These are phyloP conservation scores for Pichia sp. DNA, from an alignment of 1,139 yeast species.

Conservation along the genomic window DNA sequence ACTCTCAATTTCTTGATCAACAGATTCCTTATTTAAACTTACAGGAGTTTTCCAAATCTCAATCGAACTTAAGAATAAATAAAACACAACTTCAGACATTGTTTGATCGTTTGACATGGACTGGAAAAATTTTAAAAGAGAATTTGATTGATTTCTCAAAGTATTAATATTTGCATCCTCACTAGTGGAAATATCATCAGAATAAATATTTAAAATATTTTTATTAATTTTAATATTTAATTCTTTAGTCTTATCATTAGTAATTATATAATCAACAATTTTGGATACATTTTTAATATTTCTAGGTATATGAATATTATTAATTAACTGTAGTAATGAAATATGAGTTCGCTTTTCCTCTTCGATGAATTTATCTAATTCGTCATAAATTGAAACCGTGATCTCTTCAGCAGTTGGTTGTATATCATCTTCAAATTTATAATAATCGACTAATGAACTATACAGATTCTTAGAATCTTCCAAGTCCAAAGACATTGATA, in stretches of 20 bases:
- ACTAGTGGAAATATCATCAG: not conserved
- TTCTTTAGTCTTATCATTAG: slow-evolving; percentile 28
- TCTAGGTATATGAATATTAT: slow-evolving; percentile 8
- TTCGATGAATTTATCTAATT: slow-evolving; percentile 3
- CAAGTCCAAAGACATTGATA: too few relatives aligned
- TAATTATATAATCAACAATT: slow-evolving; percentile 36
- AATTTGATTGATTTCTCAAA: not conserved
- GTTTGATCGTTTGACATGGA: not conserved
- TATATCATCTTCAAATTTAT: not conserved
- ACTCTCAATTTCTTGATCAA: slow-evolving; percentile 1
- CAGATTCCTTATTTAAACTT: not conserved
- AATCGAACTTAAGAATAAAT: slow-evolving; percentile 10
- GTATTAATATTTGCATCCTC: not conserved
- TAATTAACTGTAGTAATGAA: slow-evolving; percentile 5
- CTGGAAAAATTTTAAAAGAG: slow-evolving; percentile 4
- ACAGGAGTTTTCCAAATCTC: slow-evolving; percentile 8
- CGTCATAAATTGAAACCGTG: slow-evolving; percentile 7
- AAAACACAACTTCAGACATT: slow-evolving; percentile 5
- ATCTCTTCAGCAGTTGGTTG: slow-evolving; percentile 6
- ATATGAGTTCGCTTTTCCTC: not conserved
- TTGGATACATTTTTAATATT: slow-evolving; percentile 9
- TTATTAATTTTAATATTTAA: slow-evolving; percentile 1
- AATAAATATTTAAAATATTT: not conserved
- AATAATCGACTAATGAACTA: not conserved
- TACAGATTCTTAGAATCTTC: not conserved